Percentiles rank a stretch among this genome's conserved stretches.
Conservation (phyloP, 179 eudicot genomes). For the Vitellaria paradoxa region DNA sequence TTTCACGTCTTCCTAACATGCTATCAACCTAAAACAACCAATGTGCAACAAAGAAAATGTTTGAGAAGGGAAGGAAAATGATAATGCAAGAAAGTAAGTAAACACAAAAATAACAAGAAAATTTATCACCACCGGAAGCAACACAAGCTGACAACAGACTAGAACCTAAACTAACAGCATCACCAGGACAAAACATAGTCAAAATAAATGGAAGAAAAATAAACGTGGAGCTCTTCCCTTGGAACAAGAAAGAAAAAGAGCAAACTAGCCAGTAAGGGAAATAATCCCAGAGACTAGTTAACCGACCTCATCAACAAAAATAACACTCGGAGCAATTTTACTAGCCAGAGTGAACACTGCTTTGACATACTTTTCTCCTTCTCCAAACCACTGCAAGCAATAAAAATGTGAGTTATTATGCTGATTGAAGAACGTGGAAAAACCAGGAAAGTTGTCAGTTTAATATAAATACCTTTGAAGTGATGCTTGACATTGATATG, state of each 20-base stretch:
- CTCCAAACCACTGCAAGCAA: conserved; percentile 87
- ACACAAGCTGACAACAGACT: not conserved
- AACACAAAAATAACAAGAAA: not conserved
- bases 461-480: conserved; percentile 58
- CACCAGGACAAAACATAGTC: not conserved
- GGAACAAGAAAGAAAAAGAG: not conserved
- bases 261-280: not conserved
- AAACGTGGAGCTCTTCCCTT: not conserved
- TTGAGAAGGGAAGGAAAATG: not conserved
- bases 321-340: conserved; percentile 90
- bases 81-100: not conserved
- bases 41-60: not conserved
- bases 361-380: conserved; percentile 94
- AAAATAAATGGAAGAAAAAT: not conserved
- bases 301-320: conserved; percentile 96
- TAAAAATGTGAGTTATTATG: conserved; percentile 1
- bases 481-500: conserved; percentile 92
- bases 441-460: not conserved
- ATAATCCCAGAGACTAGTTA: not conserved
- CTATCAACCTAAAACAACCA: conserved; percentile 67
- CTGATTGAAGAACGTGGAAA: not conserved
- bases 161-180: not conserved
- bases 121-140: not conserved
- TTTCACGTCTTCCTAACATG: conserved; percentile 97
- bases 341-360: conserved; percentile 93